These are phyloP conservation scores for Fraxinus sp. DNA, from an alignment of 305 asterid species.

Conservation along the genomic window DNA sequence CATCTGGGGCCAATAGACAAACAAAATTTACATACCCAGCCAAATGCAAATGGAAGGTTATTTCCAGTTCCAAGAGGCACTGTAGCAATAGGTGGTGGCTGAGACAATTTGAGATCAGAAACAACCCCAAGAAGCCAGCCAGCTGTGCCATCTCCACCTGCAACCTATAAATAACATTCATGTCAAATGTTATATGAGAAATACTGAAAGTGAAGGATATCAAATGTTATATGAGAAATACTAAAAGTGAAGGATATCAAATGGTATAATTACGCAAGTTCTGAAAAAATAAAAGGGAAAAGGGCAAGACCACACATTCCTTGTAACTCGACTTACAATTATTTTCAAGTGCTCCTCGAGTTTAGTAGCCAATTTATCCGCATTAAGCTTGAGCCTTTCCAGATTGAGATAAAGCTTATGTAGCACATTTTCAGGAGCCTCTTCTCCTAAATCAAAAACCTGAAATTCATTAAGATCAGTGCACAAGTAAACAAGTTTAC, in stretches of 20 bases:
- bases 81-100: constrained; percentile 86
- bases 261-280: background rate
- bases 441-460: constrained; percentile 91
- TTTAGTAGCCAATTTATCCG: constrained; percentile 51
- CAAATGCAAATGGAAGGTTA: constrained; percentile 93
- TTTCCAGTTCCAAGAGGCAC: constrained; percentile 95
- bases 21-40: constrained; percentile 61
- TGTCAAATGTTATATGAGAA: constrained; percentile 8
- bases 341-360: constrained; percentile 33
- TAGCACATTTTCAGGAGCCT: constrained; percentile 69
- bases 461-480: constrained; percentile 25
- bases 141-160: constrained; percentile 99
- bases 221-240: background rate
- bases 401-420: constrained; percentile 56
- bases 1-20: constrained; percentile 1
- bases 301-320: background rate
- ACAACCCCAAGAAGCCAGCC: constrained; percentile 97
- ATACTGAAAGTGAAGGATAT: background rate
- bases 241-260: background rate
- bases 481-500: background rate
- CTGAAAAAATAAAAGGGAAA: background rate
- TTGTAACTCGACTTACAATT: constrained; percentile 53
- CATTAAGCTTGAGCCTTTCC: constrained; percentile 55
- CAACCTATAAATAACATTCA: constrained; percentile 51
- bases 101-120: constrained; percentile 74